Conservation (phyloP, 768 basidiomycete genomes). For the Naganishia vaughanmartiniae region DNA sequence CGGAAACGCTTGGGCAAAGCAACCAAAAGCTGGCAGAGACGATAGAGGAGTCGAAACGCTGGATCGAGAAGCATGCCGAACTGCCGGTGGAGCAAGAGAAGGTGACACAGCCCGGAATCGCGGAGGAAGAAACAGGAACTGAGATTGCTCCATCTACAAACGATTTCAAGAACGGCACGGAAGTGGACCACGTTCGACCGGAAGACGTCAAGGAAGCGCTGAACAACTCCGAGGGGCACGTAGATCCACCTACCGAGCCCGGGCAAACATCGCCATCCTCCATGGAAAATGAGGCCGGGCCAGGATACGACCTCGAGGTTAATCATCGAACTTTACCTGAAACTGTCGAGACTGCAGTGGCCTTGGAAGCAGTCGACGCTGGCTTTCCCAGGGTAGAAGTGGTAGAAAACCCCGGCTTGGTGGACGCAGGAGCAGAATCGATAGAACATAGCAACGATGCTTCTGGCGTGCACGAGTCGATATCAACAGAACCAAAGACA, state of each 20-base stretch:
- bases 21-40: conserved; percentile 1
- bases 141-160: not conserved
- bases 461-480: not conserved
- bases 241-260: not conserved
- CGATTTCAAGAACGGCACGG: not conserved
- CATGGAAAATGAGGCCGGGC: not conserved
- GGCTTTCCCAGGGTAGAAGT: not conserved
- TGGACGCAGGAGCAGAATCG: not conserved
- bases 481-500: not conserved
- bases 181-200: not conserved
- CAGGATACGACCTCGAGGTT: not conserved
- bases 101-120: not conserved
- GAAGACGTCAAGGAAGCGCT: not conserved
- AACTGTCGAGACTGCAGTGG: not conserved
- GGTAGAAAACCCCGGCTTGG: not conserved
- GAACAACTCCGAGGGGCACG: not conserved
- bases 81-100: not conserved
- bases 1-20: not conserved
- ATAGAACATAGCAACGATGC: not conserved
- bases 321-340: not conserved
- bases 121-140: not conserved
- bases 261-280: not conserved
- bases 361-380: not conserved
- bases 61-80: conserved; percentile 28
- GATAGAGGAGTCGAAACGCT: conserved; percentile 26